These are phyloP conservation scores for Corymbia calophylla DNA, from an alignment of 441 rosid genomes.

Conservation along the genomic window DNA sequence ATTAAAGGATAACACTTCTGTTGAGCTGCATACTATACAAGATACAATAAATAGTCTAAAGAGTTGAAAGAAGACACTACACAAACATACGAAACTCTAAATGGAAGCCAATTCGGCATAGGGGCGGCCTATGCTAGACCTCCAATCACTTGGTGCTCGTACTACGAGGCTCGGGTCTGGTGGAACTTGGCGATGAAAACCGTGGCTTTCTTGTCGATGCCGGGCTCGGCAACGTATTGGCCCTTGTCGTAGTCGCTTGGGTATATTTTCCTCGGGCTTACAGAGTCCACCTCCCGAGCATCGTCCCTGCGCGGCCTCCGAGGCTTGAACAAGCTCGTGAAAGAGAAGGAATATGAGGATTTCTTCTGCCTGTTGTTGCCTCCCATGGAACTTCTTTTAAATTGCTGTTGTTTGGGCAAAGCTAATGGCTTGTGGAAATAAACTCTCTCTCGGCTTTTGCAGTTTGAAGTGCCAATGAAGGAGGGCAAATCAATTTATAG, in stretches of 20 bases:
- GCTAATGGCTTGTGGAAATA: background rate
- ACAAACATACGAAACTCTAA: background rate
- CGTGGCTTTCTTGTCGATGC: background rate
- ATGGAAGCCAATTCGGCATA: background rate
- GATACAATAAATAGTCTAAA: background rate
- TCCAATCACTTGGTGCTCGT: background rate
- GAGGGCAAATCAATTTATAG: background rate
- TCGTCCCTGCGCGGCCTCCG: slow-evolving; percentile 10
- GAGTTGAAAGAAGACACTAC: background rate
- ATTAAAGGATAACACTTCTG: background rate
- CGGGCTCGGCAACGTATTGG: background rate
- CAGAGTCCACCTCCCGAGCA: background rate
- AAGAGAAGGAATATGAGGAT: slow-evolving; percentile 18
- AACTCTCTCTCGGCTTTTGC: background rate
- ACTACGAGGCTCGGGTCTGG: background rate
- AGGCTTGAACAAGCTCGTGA: slow-evolving; percentile 29
- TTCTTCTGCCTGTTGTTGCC: slow-evolving; percentile 32
- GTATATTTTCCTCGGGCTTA: background rate
- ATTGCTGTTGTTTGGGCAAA: background rate
- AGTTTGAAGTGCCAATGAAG: background rate
- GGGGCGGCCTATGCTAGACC: background rate
- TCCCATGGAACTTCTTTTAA: slow-evolving; percentile 18
- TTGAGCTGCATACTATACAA: background rate
- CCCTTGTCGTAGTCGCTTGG: background rate
- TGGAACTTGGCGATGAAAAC: background rate